phyloP scores from a whole-genome alignment of 768 basidiomycete species.

The Stropharia rugosoannulata region DNA sequence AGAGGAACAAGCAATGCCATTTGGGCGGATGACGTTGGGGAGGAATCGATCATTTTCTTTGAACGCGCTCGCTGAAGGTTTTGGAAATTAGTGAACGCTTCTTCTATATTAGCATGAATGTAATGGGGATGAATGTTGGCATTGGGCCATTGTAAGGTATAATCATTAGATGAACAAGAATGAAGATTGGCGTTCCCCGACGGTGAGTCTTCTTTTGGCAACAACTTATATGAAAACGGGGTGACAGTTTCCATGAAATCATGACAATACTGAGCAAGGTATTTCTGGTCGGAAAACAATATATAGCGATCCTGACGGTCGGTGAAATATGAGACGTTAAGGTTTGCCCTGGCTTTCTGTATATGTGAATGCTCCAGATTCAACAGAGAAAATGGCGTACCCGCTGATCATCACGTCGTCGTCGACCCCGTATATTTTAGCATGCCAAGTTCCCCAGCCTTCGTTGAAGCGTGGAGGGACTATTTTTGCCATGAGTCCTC shows the following conservation, averaged over 20 bases:
- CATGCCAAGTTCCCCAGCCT: slow-evolving; percentile 99
- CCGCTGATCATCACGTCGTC: slow-evolving; percentile 92
- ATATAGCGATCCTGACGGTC: slow-evolving; percentile 95
- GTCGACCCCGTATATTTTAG: slow-evolving; percentile 93
- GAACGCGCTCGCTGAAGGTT: slow-evolving; percentile 25
- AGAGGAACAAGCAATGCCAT: slow-evolving; percentile 70
- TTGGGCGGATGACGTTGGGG: slow-evolving; percentile 6
- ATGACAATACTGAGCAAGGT: slow-evolving; percentile 80
- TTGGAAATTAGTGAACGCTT: slow-evolving; percentile 63
- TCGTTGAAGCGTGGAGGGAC: slow-evolving; percentile 95
- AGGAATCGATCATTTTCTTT: not conserved
- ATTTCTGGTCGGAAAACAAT: slow-evolving; percentile 58
- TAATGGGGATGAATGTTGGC: slow-evolving; percentile 62
- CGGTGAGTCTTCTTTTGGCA: slow-evolving; percentile 16
- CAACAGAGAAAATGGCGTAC: slow-evolving; percentile 40
- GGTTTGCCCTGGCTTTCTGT: slow-evolving; percentile 69
- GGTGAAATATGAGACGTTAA: slow-evolving; percentile 91
- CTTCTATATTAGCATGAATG: slow-evolving; percentile 60
- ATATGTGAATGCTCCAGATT: not conserved
- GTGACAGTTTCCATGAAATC: slow-evolving; percentile 71
- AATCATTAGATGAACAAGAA: slow-evolving; percentile 39
- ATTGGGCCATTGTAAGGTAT: slow-evolving; percentile 68
- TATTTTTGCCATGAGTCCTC: slow-evolving; percentile 67
- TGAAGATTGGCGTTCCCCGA: slow-evolving; percentile 15
- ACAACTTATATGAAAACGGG: slow-evolving; percentile 67